Base-by-base conservation (phyloP, 1,139 yeast species). In the Debaryomycetaceae sp. region DNA sequence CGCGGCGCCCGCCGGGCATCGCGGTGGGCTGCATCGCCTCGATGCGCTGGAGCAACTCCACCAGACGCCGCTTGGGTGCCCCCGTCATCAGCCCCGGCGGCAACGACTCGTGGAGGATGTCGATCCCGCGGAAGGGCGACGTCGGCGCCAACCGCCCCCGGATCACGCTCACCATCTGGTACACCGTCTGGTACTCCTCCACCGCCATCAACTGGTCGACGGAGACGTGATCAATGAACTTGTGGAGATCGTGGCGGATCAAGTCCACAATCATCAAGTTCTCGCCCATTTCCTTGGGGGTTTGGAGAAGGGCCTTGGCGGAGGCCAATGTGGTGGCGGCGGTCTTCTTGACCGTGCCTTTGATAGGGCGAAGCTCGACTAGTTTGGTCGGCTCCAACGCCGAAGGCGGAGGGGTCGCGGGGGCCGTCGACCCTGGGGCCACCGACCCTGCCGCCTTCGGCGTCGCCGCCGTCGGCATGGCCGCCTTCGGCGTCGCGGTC, bases 11-110 rank as follows among this genome's bases (percentile, higher is more conserved):
- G 56, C 70, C 49, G 42, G 49, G 17, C 39, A 50, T 47, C 63
- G 86, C 35, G 65, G 51, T 57, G 0, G 45, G 43, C 42, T 65
- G 72, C 39, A 52, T 35, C 23, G 46, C 33, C 38, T 71, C 77
- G n/a, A 71, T 59, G 1, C 59, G 56, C 38, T 81, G 83, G 16
- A 93, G 65, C 10, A 93, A 56, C 51, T 89, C 93, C 3, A 91
- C 95, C 0, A 96, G 85, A 36, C 96, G 70, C 47, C 81, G 83
- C 58, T 93, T 93, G 1, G 99, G 99, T 0, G 99, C 98, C 3
- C 99, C 99, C 0, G 99, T 93, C 99, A 93, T 93, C 2, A 97
- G 89, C 0, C 99, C 99, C 0, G 99, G 96, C 2, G 99, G 98
- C 22, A 93, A 61, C 0, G 96, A 78, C 37, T 77, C 77, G 16